These are phyloP conservation scores for Aphanomyces cochlioides DNA, from an alignment of 352 stramenopile species.

Conservation along the genomic window DNA sequence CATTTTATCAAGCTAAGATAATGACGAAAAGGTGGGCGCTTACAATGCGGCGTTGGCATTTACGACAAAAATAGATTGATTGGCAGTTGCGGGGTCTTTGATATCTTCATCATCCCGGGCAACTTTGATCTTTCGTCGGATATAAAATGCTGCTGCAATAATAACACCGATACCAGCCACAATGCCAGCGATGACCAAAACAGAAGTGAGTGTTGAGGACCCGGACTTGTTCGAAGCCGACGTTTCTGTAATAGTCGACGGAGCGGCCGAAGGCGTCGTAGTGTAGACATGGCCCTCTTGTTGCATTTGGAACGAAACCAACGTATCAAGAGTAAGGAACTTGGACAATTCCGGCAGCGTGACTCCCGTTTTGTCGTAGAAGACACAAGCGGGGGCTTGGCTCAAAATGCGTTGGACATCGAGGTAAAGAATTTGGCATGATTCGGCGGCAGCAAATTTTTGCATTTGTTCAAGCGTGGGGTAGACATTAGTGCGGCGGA, in stretches of 20 bases:
- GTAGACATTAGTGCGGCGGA: slow-evolving; percentile 8
- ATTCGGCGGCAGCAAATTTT: background rate
- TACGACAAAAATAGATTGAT: slow-evolving; percentile 20
- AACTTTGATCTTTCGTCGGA: background rate
- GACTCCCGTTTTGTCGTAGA: slow-evolving; percentile 12
- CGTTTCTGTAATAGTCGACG: background rate
- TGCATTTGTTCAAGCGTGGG: background rate
- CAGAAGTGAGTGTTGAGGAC: background rate
- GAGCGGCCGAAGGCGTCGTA: background rate
- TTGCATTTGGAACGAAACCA: slow-evolving; percentile 5
- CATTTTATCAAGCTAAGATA: too few species aligned
- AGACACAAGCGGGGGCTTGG: slow-evolving; percentile 3
- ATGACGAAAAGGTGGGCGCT: background rate
- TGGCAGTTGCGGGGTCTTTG: background rate
- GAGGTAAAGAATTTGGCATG: slow-evolving; percentile 10
- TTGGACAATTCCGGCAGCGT: background rate
- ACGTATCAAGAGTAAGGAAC: slow-evolving; percentile 1
- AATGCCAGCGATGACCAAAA: slow-evolving; percentile 1
- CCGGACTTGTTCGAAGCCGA: background rate
- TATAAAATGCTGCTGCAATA: background rate
- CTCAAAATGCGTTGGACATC: slow-evolving; percentile 19
- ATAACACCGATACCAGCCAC: slow-evolving; percentile 6
- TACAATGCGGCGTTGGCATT: slow-evolving; percentile 9
- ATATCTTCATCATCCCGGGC: background rate
- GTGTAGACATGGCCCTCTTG: background rate